These are phyloP conservation scores for Epichloe amarillans DNA, from an alignment of 2,329 filamentous ascomycete species.

Conservation along the genomic window DNA sequence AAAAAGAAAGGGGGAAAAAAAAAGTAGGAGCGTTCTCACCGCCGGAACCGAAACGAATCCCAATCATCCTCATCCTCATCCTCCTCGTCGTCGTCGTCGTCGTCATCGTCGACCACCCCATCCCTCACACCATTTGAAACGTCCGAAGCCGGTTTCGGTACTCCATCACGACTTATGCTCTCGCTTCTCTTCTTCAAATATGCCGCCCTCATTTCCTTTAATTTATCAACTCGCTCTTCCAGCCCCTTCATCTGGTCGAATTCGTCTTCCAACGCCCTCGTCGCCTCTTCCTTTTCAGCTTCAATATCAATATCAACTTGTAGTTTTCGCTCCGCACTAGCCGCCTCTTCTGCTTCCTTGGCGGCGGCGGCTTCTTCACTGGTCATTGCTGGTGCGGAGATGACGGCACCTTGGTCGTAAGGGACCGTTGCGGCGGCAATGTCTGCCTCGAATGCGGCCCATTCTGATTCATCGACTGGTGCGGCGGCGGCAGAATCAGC, in stretches of 20 bases:
- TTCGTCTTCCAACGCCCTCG: constrained; percentile 58
- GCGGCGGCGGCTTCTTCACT: constrained; percentile 47
- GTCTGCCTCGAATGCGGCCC: constrained; percentile 78
- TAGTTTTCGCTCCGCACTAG: constrained; percentile 38
- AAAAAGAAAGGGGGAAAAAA: not conserved
- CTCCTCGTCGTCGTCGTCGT: constrained; percentile 32
- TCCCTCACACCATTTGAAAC: not conserved
- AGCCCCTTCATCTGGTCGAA: constrained; percentile 74
- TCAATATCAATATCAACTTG: constrained; percentile 42
- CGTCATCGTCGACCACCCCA: constrained; percentile 22
- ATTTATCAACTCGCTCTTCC: constrained; percentile 53
- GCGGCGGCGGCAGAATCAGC: constrained; percentile 6
- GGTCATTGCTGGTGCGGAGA: constrained; percentile 55
- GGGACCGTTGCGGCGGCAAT: constrained; percentile 39
- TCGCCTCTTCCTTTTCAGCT: constrained; percentile 65
- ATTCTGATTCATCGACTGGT: constrained; percentile 58
- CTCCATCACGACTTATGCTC: constrained; percentile 15
- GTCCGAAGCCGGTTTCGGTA: constrained; percentile 14
- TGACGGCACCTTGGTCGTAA: constrained; percentile 39
- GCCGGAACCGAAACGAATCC: constrained; percentile 41
- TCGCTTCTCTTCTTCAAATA: constrained; percentile 32
- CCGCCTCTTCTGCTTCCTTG: constrained; percentile 36
- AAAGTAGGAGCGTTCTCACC: not conserved
- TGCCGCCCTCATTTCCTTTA: constrained; percentile 60
- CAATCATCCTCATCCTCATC: constrained; percentile 42